Evolutionary conservation across 1,284 basidiomycete species (phyloP), one percentile per base, ranked within the genome.

Genomic region (Lentinus polychrous): DNA sequence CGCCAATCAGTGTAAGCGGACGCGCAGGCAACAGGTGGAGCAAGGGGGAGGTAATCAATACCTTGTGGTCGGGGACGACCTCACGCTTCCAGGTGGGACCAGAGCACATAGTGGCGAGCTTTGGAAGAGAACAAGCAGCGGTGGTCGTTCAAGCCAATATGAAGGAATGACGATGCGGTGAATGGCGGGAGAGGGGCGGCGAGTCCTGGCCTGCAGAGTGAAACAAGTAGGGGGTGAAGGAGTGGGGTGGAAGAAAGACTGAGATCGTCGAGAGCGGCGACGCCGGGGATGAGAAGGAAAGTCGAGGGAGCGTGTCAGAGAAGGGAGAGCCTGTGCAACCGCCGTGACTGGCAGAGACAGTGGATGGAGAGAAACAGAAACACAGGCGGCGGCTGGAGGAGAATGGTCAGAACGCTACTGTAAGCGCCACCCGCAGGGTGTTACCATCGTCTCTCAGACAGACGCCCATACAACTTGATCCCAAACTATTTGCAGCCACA

Each of bases 1-100:
- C 38, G 50, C 42, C 48, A 35, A 23, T 39, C 20, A 37, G 40
- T 17, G 45, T 49, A n/a, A 52, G 50, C 35, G 14, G 7, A 12
- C 14, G 35, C 14, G 35, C 4, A 18, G 35, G 18, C n/a, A 37
- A 18, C 12, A 22, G 20, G n/a, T 22, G 20, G 39, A 22, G 17
- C 39, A 7, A 7, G n/a, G 8, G 27, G 39, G 39, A 17, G 15
- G 37, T 18, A 38, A 38, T 18, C 8, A 34, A 40, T 54, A 93
- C 94, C 79, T 98, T 99, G 72, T 98, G 95, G 72, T 98, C 95
- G 50, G 90, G 91, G 40, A 99, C 94, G 59, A 90, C 81, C 74
- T 98, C 95, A 64, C 95, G 81, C 74, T 99, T 98, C 94, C 94
- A 97, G 60, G 86, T 80, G 33, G 85, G 77, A 59, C 81, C 85